phyloP scores from a whole-genome alignment of 495 filamentous ascomycete species.

The Xylaria intraflava region DNA sequence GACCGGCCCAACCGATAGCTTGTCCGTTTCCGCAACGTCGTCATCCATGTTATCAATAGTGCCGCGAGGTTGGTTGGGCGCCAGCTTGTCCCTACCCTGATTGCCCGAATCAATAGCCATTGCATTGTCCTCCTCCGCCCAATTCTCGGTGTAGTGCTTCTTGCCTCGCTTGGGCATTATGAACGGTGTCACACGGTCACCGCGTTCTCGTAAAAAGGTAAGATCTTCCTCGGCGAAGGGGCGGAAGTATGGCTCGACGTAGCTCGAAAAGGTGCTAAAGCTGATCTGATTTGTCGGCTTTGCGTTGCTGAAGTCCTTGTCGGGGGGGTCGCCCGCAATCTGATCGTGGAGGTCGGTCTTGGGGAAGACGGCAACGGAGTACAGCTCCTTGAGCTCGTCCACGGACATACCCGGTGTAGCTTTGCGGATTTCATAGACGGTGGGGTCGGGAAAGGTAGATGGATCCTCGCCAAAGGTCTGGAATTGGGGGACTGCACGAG shows the following conservation, averaged over 20 bases:
- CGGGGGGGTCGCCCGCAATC: conserved; percentile 81
- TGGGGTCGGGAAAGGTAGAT: conserved; percentile 85
- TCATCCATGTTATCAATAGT: conserved; percentile 81
- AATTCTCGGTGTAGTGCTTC: conserved; percentile 77
- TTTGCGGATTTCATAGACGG: conserved; percentile 84
- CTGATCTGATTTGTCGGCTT: conserved; percentile 92
- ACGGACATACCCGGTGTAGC: conserved; percentile 66
- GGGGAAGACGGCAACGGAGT: conserved; percentile 79
- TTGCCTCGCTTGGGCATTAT: conserved; percentile 80
- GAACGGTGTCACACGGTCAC: conserved; percentile 76
- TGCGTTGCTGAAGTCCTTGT: conserved; percentile 89
- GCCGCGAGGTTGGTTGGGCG: conserved; percentile 76
- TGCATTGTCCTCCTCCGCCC: conserved; percentile 85
- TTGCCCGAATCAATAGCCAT: conserved; percentile 58
- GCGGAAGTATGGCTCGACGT: conserved; percentile 85
- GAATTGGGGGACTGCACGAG: conserved; percentile 62
- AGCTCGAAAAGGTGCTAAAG: conserved; percentile 79
- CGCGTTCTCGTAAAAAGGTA: conserved; percentile 83
- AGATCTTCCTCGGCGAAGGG: conserved; percentile 90
- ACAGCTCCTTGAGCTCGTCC: conserved; percentile 77
- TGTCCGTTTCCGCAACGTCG: conserved; percentile 75
- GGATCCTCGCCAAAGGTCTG: conserved; percentile 88
- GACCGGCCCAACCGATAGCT: conserved; percentile 82
- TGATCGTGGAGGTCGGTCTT: conserved; percentile 69
- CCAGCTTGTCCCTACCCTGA: conserved; percentile 54